phyloP scores from a whole-genome alignment of 163 green algal species.

The Chlamydomonas reinhardtii region DNA sequence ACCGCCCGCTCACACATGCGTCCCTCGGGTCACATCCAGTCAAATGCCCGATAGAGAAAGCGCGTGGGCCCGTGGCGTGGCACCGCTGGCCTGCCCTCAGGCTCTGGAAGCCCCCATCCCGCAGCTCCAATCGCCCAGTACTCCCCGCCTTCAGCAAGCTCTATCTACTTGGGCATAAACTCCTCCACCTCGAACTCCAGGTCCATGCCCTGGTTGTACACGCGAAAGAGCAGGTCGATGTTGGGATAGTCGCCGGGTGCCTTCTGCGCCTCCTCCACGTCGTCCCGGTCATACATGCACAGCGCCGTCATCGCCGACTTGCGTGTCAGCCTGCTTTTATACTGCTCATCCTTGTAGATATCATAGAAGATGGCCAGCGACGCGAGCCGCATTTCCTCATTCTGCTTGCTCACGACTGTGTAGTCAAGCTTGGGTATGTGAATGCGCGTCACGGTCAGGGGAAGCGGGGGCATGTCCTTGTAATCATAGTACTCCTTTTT shows the following conservation, averaged over 20 bases:
- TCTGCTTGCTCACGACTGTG: conserved; percentile 61
- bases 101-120: too few species aligned
- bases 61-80: too few species aligned
- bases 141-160: too few species aligned
- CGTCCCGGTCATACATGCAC: conserved; percentile 75
- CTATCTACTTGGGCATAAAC: conserved; percentile 34
- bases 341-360: conserved; percentile 73
- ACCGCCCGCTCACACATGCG: too few species aligned
- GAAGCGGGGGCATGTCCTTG: conserved; percentile 76
- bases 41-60: too few species aligned
- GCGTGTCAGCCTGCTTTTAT: conserved; percentile 56
- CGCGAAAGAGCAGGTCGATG: conserved; percentile 69
- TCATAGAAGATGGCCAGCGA: conserved; percentile 76
- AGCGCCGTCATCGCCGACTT: conserved; percentile 70
- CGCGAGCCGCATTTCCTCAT: conserved; percentile 50
- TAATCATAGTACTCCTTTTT: conserved; percentile 74
- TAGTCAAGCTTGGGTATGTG: conserved; percentile 65
- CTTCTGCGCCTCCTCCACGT: conserved; percentile 57
- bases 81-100: too few species aligned
- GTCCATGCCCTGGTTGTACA: conserved; percentile 72
- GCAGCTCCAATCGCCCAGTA: too few species aligned
- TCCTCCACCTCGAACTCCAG: conserved; percentile 70
- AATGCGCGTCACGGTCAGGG: conserved; percentile 65
- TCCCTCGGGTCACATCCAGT: too few species aligned
- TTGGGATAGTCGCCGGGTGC: conserved; percentile 67